Evolutionary conservation across 768 basidiomycete species (phyloP), one percentile per base, ranked within the genome.

Genomic region (Panaeolus papilionaceus): DNA sequence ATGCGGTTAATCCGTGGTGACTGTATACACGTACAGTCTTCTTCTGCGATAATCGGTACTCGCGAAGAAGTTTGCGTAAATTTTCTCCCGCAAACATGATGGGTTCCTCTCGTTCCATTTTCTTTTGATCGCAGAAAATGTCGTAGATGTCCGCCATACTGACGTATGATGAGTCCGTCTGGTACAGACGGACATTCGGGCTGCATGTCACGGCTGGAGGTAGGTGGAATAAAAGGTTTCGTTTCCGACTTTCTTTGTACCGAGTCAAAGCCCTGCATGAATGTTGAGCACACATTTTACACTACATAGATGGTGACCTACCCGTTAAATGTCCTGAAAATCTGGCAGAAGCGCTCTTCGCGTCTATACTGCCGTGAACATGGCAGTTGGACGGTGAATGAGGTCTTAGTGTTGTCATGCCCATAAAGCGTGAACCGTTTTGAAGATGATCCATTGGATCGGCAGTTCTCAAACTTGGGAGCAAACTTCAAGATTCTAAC

Each of bases 271-370:
- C 92, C 26, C 97, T 98, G 66, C 20, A 44, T 11, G 28, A 28
- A 26, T 28, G 9, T 16, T 62, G 12, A 67, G 28, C 67, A 51
- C 12, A 49, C 1, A 62, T 10, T 14, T 14, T 20, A 11, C 7
- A 47, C 4, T 20, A 20, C 2, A 40, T 49, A 62, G 4, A 18
- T 18, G 16, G 39, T 20, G 12, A 75, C 88, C 47, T 69, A 96
- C 96, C 90, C 89, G 74, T 98, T 98, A 79, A 99, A 93, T 65
- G 92, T 93, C n/a, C 98, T 89, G 80, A 97, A 92, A 20, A 98
- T 80, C 73, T 98, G 95, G 78, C 92, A 92, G 51, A 97, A 89
- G 62, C 94, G 85, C 73, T 99, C 97, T 80, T 99, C 97, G 38
- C 98, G 87, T 28, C 98, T 90, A 71, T 90, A 91, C 71, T 93